Evolutionary conservation across 768 basidiomycete genomes (phyloP).

Genomic region (Phlegmacium glaucopus): DNA sequence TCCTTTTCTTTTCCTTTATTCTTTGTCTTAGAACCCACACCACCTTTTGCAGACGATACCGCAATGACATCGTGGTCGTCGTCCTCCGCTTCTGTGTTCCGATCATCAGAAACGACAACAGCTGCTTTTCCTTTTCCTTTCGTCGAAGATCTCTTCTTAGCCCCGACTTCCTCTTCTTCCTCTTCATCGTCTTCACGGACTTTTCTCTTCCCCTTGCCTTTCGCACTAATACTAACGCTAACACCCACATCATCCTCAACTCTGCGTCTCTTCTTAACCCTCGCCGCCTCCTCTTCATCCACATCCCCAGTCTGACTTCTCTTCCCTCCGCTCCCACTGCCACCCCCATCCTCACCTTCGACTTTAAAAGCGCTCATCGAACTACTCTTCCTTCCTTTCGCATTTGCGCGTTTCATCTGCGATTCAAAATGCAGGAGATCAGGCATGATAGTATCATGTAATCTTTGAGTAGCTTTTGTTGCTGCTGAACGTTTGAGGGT

Average conservation of each 20-base stretch:
- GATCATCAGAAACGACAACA: too few relatives aligned
- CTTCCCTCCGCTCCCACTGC: constrained; percentile 11
- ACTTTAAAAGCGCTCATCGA: constrained; percentile 15
- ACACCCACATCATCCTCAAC: constrained; percentile 3
- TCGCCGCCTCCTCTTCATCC: constrained; percentile 10
- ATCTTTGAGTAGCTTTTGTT: constrained; percentile 41
- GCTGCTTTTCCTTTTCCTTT: constrained; percentile 14
- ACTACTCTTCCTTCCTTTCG: constrained; percentile 30
- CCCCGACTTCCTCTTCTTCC: constrained; percentile 1
- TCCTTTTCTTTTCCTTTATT: constrained; percentile 12
- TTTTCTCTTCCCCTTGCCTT: constrained; percentile 12
- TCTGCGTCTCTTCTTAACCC: constrained; percentile 11
- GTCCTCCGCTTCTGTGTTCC: too few relatives aligned
- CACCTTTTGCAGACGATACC: too few relatives aligned
- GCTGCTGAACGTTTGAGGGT: constrained; percentile 40
- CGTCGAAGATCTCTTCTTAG: constrained; percentile 4
- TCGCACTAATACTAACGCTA: constrained; percentile 13
- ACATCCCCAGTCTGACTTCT: constrained; percentile 3
- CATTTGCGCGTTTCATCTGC: constrained; percentile 39
- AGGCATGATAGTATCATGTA: constrained; percentile 73
- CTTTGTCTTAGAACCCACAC: constrained; percentile 4
- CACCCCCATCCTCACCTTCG: constrained; percentile 8
- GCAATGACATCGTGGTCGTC: too few relatives aligned
- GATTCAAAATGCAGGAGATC: constrained; percentile 69
- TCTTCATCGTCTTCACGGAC: constrained; percentile 6